Conservation (phyloP, 1,284 basidiomycete genomes). For the Puccinia triticina region DNA sequence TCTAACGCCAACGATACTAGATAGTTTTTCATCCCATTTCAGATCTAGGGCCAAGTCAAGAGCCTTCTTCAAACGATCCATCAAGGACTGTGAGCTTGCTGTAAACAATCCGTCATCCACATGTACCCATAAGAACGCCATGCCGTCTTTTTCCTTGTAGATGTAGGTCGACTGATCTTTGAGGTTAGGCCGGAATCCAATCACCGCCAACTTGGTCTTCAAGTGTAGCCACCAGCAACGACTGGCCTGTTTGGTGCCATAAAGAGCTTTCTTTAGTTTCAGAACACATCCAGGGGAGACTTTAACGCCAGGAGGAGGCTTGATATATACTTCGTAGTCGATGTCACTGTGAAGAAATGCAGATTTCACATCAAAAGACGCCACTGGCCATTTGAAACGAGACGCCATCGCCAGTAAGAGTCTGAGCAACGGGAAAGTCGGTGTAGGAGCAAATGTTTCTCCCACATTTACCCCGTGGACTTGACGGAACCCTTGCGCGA, state of each 20-base stretch:
- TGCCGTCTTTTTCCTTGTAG: background rate
- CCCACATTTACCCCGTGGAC: background rate
- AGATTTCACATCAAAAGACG: background rate
- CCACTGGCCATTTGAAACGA: background rate
- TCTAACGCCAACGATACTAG: conserved; percentile 2
- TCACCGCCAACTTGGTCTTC: background rate
- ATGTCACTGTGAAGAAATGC: conserved; percentile 18
- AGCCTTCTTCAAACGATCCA: background rate
- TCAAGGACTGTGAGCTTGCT: background rate
- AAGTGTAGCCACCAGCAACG: conserved; percentile 36
- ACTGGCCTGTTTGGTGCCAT: conserved; percentile 5
- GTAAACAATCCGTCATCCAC: conserved; percentile 24
- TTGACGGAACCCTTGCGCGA: background rate
- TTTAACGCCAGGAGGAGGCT: background rate
- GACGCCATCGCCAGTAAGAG: background rate
- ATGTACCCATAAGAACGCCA: conserved; percentile 24
- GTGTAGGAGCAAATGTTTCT: conserved; percentile 8
- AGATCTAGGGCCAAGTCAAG: background rate
- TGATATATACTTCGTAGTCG: background rate
- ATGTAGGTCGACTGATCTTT: conserved; percentile 11
- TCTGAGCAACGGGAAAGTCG: conserved; percentile 16
- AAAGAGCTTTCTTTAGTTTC: background rate
- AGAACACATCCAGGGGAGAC: background rate
- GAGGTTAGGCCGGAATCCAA: background rate
- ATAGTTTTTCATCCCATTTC: background rate